Evolutionary conservation across 2,329 filamentous ascomycete genomes (phyloP), one percentile per base, ranked within the genome.

Genomic region (Aspergillus novofumigatus): DNA sequence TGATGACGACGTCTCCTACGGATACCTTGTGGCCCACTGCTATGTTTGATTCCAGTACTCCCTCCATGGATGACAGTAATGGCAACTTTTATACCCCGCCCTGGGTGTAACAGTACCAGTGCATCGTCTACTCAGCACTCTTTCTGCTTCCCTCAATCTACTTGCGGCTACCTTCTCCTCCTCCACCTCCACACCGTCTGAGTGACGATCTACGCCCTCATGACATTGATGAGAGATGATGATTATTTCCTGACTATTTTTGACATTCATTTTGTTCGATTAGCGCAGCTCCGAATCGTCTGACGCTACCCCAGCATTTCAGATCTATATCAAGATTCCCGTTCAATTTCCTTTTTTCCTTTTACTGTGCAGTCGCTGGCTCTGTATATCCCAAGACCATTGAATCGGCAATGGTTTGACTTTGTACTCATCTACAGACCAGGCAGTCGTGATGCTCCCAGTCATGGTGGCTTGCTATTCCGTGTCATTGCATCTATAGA

Each of bases 201-300:
- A 62, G 62, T 62, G 63, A 65, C 62, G 57, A 60, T 55, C 55
- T 45, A 51, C 61, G 63, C 64, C 71, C 73, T 74, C 59, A 75
- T 65, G 72, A 74, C 72, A 69, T 65, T 75, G 72, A 75, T 74
- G 73, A 75, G 72, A 73, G 73, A 75, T 75, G 72, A 75, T 74
- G 72, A 74, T 72, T 71, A 71, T 72, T 72, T 68, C 69, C 65
- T 71, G 62, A 62, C 68, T 66, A 11, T 23, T 47, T 47, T 23
- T 17, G 14, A 38, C 44, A 23, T 47, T 69, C 49, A 59, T 59
- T 51, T 57, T 68, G 62, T 69, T 69, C 59, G 53, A 70, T 72
- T 72, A 72, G 69, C 70, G 66, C 58, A 58, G 59, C 21, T 47
- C 44, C 5, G 5, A 38, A 23, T 25, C 21, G 11, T 47, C 21